Base-by-base conservation (phyloP, 2,329 filamentous ascomycete genomes). In the Talaromyces sp. region DNA sequence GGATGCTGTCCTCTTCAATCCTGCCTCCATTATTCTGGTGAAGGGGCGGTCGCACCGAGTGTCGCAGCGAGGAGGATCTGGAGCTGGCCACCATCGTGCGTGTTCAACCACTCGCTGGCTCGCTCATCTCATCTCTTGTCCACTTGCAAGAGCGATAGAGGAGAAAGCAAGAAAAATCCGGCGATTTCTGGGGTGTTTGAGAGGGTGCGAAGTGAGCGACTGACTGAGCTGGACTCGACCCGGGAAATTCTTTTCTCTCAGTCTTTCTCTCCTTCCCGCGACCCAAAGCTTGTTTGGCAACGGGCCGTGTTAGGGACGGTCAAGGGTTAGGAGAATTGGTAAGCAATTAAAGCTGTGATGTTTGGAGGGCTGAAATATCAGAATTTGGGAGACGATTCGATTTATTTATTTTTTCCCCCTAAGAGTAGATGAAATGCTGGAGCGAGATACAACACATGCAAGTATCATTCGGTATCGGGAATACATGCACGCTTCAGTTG, bases 51-150 rank as follows among this genome's bases (percentile, higher is more conserved):
- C 53, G 53, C 53, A 55, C 53, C 53, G 53, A 24, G 19, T 21
- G 21, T 55, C 53, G 53, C 29, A 55, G 53, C n/a, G 53, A 55
- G 24, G 53, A 55, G 24, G 53, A 55, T 41, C 53, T 26, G 24
- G 53, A 55, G 53, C n/a, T 55, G 53, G 32, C 53, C n/a, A 38
- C 53, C 53, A 55, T 55, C 53, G n/a, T 26, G 17, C 11, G 14
- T 14, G 26, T 52, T 27, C 24, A 26, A n/a, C 26, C 14, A 17
- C 3, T n/a, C 19, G 24, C 11, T 46, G 7, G 43, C 43, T 46
- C 43, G 43, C 19, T 46, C 43, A 46, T 46, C 31, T 10, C 43
- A 43, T 43, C 19, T 17, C 21, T 24, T 10, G 5, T 26, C 26
- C 43, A 24, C 7, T 19, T 3, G n/a, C 8, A 19, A 21, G 14